Evolutionary conservation across 2,329 filamentous ascomycete genomes (phyloP).

Genomic region (Colletotrichum eremochloae): DNA sequence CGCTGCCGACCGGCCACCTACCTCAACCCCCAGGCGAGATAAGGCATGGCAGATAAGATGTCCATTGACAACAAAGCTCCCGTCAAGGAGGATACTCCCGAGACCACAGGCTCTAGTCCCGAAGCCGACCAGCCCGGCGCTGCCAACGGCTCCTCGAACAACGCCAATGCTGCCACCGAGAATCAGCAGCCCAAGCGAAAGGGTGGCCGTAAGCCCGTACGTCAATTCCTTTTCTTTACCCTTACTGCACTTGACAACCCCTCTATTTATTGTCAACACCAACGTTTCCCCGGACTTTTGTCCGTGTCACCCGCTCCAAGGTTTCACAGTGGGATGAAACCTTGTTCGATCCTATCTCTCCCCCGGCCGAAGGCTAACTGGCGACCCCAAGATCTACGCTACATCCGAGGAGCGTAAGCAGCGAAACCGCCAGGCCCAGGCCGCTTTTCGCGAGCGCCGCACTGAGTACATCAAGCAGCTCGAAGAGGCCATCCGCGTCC

Average conservation of each 20-base stretch:
- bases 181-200: conserved; percentile 88
- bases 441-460: conserved; percentile 94
- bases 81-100: conserved; percentile 71
- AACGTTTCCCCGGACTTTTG: conserved; percentile 27
- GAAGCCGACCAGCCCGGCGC: conserved; percentile 64
- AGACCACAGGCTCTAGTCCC: conserved; percentile 71
- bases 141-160: conserved; percentile 49
- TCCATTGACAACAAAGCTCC: conserved; percentile 73
- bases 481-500: conserved; percentile 95
- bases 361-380: conserved; percentile 40
- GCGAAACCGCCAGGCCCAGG: conserved; percentile 95
- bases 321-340: conserved; percentile 31
- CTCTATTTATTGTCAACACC: conserved; percentile 22
- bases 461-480: conserved; percentile 99
- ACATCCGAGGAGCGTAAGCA: conserved; percentile 99
- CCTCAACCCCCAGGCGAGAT: conserved; percentile 48
- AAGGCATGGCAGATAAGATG: conserved; percentile 76
- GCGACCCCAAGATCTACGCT: conserved; percentile 83
- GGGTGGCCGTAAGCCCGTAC: conserved; percentile 95
- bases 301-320: conserved; percentile 33
- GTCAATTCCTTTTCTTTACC: conserved; percentile 60
- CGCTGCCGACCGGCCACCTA: conserved; percentile 46
- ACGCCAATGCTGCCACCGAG: conserved; percentile 58
- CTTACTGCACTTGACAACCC: conserved; percentile 39
- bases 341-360: conserved; percentile 35